A percentile compares a stretch with the other conserved stretches of the same genome.
These are phyloP conservation scores for Taxillus chinensis DNA, from an alignment of 164 flowering plant genomes.

Conservation along the genomic window DNA sequence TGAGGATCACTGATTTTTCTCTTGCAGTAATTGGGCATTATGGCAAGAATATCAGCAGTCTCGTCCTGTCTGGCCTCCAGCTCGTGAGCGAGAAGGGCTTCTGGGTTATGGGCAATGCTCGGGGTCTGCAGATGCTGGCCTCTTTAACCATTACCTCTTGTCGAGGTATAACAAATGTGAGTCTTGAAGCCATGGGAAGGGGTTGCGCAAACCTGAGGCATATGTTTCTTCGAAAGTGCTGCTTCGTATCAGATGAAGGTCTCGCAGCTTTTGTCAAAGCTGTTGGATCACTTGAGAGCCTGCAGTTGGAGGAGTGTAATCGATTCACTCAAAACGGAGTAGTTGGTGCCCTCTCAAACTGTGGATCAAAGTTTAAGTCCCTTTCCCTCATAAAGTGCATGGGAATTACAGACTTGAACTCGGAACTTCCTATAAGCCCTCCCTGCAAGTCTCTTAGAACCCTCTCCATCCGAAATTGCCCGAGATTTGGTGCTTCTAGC, in stretches of 20 bases:
- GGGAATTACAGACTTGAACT: neutral
- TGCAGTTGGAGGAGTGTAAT: constrained; percentile 5
- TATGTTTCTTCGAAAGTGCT: neutral
- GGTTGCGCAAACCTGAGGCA: neutral
- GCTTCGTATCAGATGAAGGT: constrained; percentile 1
- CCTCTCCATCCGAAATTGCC: constrained; percentile 1
- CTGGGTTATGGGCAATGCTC: constrained; percentile 6
- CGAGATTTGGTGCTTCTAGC: neutral
- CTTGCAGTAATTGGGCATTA: constrained; percentile 15
- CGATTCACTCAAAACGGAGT: neutral
- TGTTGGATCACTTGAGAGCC: neutral
- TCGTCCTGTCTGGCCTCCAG: neutral
- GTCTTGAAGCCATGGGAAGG: constrained; percentile 4
- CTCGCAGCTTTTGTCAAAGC: constrained; percentile 1
- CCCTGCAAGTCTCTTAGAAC: neutral
- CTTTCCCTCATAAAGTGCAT: constrained; percentile 3
- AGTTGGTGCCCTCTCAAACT: neutral
- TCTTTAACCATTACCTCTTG: neutral
- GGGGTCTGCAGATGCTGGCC: neutral
- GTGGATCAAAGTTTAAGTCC: constrained; percentile 4
- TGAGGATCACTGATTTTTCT: constrained; percentile 24
- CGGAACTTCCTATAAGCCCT: neutral
- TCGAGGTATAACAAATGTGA: constrained; percentile 1
- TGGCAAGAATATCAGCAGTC: neutral
- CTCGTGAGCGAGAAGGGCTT: constrained; percentile 2